phyloP scores from a whole-genome alignment of 1,284 basidiomycete species.

The Cutaneotrichosporon sp. region DNA sequence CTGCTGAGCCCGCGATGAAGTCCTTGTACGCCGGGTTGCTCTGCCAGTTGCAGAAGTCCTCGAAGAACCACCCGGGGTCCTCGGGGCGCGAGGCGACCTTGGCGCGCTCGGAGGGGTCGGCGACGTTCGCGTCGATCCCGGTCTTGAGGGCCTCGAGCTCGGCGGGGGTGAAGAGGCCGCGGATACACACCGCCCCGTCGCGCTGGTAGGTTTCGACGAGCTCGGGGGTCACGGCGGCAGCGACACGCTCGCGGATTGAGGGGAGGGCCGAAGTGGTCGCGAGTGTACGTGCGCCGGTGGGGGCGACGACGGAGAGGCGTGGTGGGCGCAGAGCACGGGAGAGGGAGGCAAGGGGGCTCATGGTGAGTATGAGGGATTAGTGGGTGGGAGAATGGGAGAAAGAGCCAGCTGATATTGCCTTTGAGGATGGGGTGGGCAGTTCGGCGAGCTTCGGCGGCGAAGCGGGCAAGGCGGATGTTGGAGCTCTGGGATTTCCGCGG shows the following conservation, averaged over 20 bases:
- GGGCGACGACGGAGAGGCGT: background rate
- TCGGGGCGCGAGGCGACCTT: constrained; percentile 18
- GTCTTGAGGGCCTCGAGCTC: constrained; percentile 14
- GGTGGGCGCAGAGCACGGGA: background rate
- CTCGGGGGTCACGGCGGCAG: constrained; percentile 16
- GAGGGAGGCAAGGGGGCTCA: background rate
- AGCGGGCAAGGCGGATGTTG: background rate
- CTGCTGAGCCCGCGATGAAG: constrained; percentile 18
- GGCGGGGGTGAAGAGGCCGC: constrained; percentile 16
- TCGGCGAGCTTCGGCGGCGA: background rate
- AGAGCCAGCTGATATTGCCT: background rate
- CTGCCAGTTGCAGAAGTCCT: constrained; percentile 28
- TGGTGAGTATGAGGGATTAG: background rate
- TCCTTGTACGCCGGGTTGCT: constrained; percentile 7
- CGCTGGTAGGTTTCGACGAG: constrained; percentile 8
- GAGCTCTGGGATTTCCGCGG: no score
- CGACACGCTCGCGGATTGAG: constrained; percentile 13
- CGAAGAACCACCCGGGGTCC: constrained; percentile 27
- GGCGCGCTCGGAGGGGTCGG: background rate
- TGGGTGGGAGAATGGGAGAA: background rate
- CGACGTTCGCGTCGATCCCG: constrained; percentile 21
- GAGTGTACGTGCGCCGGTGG: background rate
- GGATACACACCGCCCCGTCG: constrained; percentile 20
- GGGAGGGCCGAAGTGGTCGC: background rate
- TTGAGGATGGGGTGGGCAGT: background rate